Evolutionary conservation across 176 grass and related monocot species (phyloP), one percentile per base, ranked within the genome.

Genomic region (Juncus inflexus): DNA sequence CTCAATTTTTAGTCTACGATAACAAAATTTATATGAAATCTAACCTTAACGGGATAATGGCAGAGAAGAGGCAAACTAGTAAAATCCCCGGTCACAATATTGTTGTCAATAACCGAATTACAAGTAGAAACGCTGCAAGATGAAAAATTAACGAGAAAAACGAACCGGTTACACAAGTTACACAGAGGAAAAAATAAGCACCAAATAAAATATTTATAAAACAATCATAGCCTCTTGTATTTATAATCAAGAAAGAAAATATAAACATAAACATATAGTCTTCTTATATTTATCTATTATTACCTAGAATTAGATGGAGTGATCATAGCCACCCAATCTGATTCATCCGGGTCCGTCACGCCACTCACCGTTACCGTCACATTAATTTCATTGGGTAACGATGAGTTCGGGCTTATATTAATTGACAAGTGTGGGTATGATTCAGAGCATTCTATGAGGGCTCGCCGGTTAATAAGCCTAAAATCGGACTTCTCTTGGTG

Each of bases 41-140:
- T 76, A 50, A 90, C 87, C 79, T 90, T 90, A 37, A 90, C 87
- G 35, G 87, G 83, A 52, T 90, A 86, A 81, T 90, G 83, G 79
- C 83, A 90, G 0, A 90, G 83, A 0, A 86, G 76, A 72, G 79
- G 83, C 62, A 90, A 78, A 1, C 35, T 73, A 53, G 70, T 69
- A 3, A 80, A 60, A 42, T 90, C 87, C 13, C 87, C 87, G 0
- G 83, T 90, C 55, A 28, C 19, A 28, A 28, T 83, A 35, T 11
- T 74, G 49, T 72, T 67, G 4, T 37, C 9, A 5, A n/a, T 74
- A 16, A 47, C 77, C 6, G 80, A 56, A 28, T 28, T 28, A n/a
- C 87, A 90, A 1, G 52, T 76, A 3, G 51, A 39, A 15, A 83
- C 76, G 43, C 87, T 90, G 86, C 57, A 47, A 6, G 4, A 9